Conservation (phyloP, 2,329 filamentous ascomycete species). For the Aspergillus uvarum region DNA sequence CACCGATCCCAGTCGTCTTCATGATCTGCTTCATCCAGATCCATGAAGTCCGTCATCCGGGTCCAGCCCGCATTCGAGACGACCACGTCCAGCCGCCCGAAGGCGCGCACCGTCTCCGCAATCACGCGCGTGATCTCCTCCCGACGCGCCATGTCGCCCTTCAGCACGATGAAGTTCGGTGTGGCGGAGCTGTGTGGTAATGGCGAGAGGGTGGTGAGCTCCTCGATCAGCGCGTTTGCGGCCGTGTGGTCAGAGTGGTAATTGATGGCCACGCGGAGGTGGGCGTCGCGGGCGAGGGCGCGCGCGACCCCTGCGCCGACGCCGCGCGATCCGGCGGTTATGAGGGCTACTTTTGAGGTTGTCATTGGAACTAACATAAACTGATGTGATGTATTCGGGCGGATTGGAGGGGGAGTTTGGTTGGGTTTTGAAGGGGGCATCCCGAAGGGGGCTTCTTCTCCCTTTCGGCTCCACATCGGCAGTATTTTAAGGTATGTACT, state of each 20-base stretch:
- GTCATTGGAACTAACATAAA: neutral
- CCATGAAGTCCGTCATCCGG: constrained; percentile 38
- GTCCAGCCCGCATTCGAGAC: constrained; percentile 44
- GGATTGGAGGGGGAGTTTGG: no score
- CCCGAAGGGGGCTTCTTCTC: neutral
- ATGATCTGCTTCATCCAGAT: constrained; percentile 24
- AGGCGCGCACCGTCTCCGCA: constrained; percentile 43
- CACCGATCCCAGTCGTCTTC: constrained; percentile 62
- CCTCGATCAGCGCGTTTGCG: constrained; percentile 23
- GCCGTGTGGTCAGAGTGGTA: constrained; percentile 47
- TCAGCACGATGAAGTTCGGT: neutral
- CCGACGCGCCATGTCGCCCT: neutral
- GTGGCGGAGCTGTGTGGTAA: neutral
- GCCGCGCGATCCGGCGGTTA: constrained; percentile 39
- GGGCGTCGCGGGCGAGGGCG: constrained; percentile 35
- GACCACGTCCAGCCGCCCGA: constrained; percentile 51
- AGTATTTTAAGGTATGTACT: neutral
- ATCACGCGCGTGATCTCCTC: constrained; percentile 37
- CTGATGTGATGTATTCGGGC: neutral
- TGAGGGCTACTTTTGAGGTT: constrained; percentile 32
- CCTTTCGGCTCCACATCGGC: neutral
- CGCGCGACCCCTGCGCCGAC: constrained; percentile 38
- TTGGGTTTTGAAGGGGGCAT: neutral
- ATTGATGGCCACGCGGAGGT: constrained; percentile 39
- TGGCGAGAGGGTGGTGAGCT: neutral